Percentiles rank a stretch among this genome's conserved stretches.
Evolutionary conservation across 2,329 filamentous ascomycete genomes (phyloP).

Genomic region (Boeremia exigua): DNA sequence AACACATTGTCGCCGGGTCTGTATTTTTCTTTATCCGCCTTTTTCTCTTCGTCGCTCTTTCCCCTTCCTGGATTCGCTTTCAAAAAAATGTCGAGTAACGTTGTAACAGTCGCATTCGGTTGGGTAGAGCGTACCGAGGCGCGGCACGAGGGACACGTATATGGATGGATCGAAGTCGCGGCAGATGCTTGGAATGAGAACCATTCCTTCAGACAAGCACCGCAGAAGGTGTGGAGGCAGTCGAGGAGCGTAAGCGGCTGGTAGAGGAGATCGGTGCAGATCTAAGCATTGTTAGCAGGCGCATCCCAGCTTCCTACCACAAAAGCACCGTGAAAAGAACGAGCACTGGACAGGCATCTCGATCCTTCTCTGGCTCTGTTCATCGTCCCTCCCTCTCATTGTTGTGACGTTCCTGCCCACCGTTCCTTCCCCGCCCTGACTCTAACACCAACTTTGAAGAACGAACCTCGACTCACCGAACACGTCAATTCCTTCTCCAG

Average conservation of each 20-base stretch:
- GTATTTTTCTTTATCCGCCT: conserved; percentile 77
- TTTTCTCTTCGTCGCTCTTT: conserved; percentile 74
- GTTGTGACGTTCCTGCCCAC: background rate
- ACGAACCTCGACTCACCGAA: conserved; percentile 69
- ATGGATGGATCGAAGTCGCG: conserved; percentile 62
- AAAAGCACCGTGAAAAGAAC: conserved; percentile 5
- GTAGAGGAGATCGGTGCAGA: conserved; percentile 94
- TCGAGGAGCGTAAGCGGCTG: conserved; percentile 90
- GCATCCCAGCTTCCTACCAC: conserved; percentile 12
- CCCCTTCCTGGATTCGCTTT: conserved; percentile 77
- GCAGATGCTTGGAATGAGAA: conserved; percentile 78
- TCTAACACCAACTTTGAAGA: conserved; percentile 16
- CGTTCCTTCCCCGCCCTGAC: conserved; percentile 12
- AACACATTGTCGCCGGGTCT: conserved; percentile 82
- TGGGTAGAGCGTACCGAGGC: conserved; percentile 83
- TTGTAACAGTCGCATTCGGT: conserved; percentile 89
- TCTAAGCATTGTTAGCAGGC: conserved; percentile 61
- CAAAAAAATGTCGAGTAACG: conserved; percentile 86
- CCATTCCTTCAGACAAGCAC: conserved; percentile 94
- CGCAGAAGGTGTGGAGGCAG: conserved; percentile 95
- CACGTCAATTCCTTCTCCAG: conserved; percentile 94
- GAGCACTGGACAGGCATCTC: background rate
- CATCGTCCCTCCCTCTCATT: background rate
- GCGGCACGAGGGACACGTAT: conserved; percentile 93
- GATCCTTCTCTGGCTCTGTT: background rate